phyloP scores from a whole-genome alignment of 129 eudicot genomes.

The Tanacetum coccineum region DNA sequence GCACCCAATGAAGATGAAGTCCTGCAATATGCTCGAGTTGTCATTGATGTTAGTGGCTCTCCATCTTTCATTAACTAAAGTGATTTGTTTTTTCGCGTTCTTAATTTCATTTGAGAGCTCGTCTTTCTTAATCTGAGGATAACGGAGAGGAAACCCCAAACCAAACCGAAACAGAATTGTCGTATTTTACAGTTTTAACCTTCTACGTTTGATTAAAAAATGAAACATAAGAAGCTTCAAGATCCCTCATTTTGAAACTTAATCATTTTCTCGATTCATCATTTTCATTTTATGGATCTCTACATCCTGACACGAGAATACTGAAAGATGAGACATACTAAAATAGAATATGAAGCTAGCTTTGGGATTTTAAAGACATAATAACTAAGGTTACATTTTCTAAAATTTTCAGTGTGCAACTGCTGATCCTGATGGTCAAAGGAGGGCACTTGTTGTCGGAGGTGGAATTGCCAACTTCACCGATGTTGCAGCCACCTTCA shows the following conservation, averaged over 20 bases:
- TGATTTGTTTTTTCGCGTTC: not conserved
- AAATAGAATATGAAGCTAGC: not conserved
- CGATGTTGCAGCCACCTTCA: conserved; percentile 96
- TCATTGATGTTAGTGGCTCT: conserved; percentile 67
- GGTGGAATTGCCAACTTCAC: conserved; percentile 98
- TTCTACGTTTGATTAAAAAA: not conserved
- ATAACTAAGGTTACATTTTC: not conserved
- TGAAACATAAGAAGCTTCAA: not conserved
- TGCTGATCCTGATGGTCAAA: conserved; percentile 86
- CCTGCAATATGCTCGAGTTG: conserved; percentile 89
- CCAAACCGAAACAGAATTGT: not conserved
- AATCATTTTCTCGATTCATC: not conserved
- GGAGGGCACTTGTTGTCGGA: conserved; percentile 91
- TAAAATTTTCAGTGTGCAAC: conserved; percentile 67
- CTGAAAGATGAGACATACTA: not conserved
- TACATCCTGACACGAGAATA: not conserved
- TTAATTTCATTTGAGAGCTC: not conserved
- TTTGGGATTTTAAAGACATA: not conserved
- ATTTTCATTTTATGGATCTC: not conserved
- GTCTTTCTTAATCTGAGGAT: not conserved
- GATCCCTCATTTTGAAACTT: not conserved
- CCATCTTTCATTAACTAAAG: not conserved
- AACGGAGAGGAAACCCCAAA: not conserved
- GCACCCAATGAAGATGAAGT: conserved; percentile 96
- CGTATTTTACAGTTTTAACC: not conserved